Evolutionary conservation across 495 filamentous ascomycete species (phyloP).

Genomic region (Aspergillus haitiensis): DNA sequence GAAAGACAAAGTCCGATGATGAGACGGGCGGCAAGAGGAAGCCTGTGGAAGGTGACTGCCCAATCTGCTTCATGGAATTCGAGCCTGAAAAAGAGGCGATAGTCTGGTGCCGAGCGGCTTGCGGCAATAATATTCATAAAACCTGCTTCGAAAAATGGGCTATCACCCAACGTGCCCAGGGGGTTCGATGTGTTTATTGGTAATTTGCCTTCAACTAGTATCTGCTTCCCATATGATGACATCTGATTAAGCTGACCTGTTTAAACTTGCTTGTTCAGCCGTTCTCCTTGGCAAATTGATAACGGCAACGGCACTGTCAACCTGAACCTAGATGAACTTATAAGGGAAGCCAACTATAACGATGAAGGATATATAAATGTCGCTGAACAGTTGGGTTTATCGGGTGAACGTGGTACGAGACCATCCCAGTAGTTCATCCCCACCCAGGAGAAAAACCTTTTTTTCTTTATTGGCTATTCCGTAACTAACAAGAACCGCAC

Average conservation of each 20-base stretch:
- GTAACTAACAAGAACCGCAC: conserved; percentile 7
- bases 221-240: no score
- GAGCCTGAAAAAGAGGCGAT: conserved; percentile 55
- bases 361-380: conserved; percentile 68
- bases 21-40: conserved; percentile 54
- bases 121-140: conserved; percentile 78
- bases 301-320: conserved; percentile 38
- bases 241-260: no score
- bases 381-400: conserved; percentile 61
- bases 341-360: conserved; percentile 38
- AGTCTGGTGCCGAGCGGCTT: conserved; percentile 70
- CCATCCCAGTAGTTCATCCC: conserved; percentile 29
- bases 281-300: conserved; percentile 62
- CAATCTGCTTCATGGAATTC: conserved; percentile 75
- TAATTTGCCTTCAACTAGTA: conserved; percentile 25
- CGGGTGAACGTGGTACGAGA: conserved; percentile 51
- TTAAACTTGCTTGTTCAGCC: conserved; percentile 31
- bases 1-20: conserved; percentile 21
- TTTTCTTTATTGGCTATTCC: background rate
- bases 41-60: conserved; percentile 70
- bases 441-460: no score
- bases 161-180: conserved; percentile 47
- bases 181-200: conserved; percentile 69
- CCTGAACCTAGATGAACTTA: conserved; percentile 40
- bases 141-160: conserved; percentile 73